Evolutionary conservation across 2,329 filamentous ascomycete genomes (phyloP).

Genomic region (Ramichloridium luteum): DNA sequence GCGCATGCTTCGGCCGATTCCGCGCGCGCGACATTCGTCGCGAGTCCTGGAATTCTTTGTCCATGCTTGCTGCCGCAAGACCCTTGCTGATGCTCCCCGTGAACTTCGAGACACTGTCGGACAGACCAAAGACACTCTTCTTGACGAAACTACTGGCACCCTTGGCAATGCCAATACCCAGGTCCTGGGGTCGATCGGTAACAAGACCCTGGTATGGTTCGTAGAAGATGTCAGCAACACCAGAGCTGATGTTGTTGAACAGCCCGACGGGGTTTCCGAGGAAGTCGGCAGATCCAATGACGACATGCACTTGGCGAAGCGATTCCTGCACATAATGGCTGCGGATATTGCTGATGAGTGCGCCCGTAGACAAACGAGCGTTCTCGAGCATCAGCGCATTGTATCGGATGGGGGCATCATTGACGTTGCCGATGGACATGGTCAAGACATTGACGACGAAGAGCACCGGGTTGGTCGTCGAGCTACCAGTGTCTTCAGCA

Average conservation of each 20-base stretch:
- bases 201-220: constrained; percentile 97
- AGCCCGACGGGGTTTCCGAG: constrained; percentile 92
- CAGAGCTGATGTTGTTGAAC: constrained; percentile 96
- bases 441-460: constrained; percentile 98
- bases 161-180: constrained; percentile 90
- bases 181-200: constrained; percentile 86
- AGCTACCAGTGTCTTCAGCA: constrained; percentile 80
- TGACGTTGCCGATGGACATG: constrained; percentile 98
- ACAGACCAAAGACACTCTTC: constrained; percentile 95
- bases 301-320: constrained; percentile 90
- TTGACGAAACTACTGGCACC: constrained; percentile 95
- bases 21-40: constrained; percentile 84
- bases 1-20: constrained; percentile 90
- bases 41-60: constrained; percentile 97
- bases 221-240: constrained; percentile 96
- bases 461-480: constrained; percentile 84
- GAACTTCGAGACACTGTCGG: constrained; percentile 93
- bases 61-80: constrained; percentile 83
- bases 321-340: constrained; percentile 97
- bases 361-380: constrained; percentile 73
- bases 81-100: constrained; percentile 96
- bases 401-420: constrained; percentile 86
- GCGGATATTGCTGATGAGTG: constrained; percentile 73
- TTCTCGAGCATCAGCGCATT: constrained; percentile 94
- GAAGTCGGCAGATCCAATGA: constrained; percentile 94